Base-by-base conservation (phyloP, 768 basidiomycete species). In the Mycena vulgaris region DNA sequence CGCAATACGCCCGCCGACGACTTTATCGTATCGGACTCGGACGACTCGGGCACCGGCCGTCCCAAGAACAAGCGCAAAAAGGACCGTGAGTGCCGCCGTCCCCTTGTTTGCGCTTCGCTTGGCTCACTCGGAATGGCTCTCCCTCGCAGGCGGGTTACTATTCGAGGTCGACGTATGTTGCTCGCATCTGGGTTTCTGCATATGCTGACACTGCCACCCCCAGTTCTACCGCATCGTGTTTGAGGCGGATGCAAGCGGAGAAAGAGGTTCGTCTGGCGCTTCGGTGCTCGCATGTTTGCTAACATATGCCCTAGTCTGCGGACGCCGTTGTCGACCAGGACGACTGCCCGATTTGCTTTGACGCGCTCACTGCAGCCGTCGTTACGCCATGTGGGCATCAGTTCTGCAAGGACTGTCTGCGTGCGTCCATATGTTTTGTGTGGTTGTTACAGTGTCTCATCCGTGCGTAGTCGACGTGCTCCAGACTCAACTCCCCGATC, bases 321-420 rank as follows among this genome's bases (percentile, higher is more conserved):
- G 83, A 88, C 70, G 85, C 86, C 10, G 82, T 83, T 17, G 82
- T 83, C 2, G 86, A 88, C 27, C 83, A 85, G 13, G 89, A 90
- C 48, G 89, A 91, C 64, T 94, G 93, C 72, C 85, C 90, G 0
- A 88, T 94, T 63, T 93, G 93, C 76, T 87, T 87, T 67, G 92
- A 93, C 64, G 77, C 79, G 5, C 82, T 88, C 75, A 85, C 83
- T 1, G 83, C 89, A 59, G 81, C 89, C 19, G 81, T 89, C 23
- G 76, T 93, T 45, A 92, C 91, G 0, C 72, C 83, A 0, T 94
- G 93, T 73, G 77, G 77, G 2, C 93, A 93, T 73, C 78, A 85
- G 1, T 93, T 91, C 78, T 93, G 92, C 76, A 81, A 83, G 9
- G 85, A 86, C 42, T 93, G 92, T 74, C 81, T 92, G 31, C 63